These are phyloP conservation scores for Aspergillus hortae DNA, from an alignment of 2,329 filamentous ascomycete species.

Conservation along the genomic window DNA sequence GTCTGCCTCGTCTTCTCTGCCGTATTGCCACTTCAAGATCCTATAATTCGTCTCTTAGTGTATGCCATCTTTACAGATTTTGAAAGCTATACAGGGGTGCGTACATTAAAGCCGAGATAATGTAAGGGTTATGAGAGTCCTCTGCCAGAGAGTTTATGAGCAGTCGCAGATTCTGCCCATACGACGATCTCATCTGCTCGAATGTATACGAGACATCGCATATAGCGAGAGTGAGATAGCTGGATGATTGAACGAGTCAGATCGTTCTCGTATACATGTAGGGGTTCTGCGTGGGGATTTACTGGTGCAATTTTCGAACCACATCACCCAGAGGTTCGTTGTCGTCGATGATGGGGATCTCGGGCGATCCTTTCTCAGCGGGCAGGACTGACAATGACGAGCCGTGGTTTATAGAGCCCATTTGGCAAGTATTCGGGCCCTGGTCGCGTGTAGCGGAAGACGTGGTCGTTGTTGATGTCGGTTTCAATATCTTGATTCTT, in stretches of 20 bases:
- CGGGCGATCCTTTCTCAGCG: slow-evolving; percentile 26
- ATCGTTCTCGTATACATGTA: neutral
- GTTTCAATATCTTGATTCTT: no score
- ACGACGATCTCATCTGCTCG: slow-evolving; percentile 41
- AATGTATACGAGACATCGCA: slow-evolving; percentile 42
- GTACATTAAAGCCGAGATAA: slow-evolving; percentile 52
- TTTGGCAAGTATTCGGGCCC: neutral
- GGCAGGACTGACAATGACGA: slow-evolving; percentile 13
- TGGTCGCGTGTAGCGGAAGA: neutral
- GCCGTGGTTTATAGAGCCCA: slow-evolving; percentile 9
- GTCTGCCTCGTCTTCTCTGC: slow-evolving; percentile 49
- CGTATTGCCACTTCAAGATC: slow-evolving; percentile 57
- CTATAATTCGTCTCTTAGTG: slow-evolving; percentile 29
- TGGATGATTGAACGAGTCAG: slow-evolving; percentile 13
- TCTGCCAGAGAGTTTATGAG: slow-evolving; percentile 38
- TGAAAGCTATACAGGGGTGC: slow-evolving; percentile 10
- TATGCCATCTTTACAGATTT: neutral
- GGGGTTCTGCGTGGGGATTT: neutral
- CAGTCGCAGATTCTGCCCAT: slow-evolving; percentile 36
- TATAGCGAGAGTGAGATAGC: slow-evolving; percentile 39
- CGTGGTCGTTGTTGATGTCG: neutral
- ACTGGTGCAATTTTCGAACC: slow-evolving; percentile 40
- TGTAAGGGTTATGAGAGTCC: slow-evolving; percentile 41
- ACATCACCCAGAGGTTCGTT: slow-evolving; percentile 38
- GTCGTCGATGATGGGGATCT: slow-evolving; percentile 40